phyloP scores from a whole-genome alignment of 306 rosid genomes.

The Vigna unguiculata region DNA sequence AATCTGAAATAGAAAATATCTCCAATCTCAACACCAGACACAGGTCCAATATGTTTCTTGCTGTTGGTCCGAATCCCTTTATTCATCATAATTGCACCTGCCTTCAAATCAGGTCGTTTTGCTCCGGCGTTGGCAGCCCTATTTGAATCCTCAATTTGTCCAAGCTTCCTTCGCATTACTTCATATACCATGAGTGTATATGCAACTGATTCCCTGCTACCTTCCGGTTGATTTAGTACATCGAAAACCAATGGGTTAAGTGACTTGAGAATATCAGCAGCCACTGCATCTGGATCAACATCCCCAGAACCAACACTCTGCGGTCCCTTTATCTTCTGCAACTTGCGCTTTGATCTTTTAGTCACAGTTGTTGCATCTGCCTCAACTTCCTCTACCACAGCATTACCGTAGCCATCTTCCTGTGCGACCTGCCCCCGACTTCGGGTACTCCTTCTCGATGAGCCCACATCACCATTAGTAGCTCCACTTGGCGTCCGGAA shows the following conservation, averaged over 20 bases:
- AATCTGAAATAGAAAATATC: constrained; percentile 90
- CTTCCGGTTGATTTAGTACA: constrained; percentile 60
- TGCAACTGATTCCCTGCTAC: constrained; percentile 56
- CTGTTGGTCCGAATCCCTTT: constrained; percentile 81
- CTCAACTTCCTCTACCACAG: constrained; percentile 45
- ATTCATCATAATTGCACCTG: constrained; percentile 69
- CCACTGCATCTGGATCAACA: constrained; percentile 60
- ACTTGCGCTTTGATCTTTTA: constrained; percentile 49
- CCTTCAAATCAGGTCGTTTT: constrained; percentile 82
- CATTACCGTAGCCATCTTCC: constrained; percentile 56
- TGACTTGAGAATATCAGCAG: constrained; percentile 57
- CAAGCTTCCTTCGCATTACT: constrained; percentile 71
- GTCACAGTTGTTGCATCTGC: constrained; percentile 51
- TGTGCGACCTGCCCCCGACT: constrained; percentile 32
- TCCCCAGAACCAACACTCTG: constrained; percentile 40
- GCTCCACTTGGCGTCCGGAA: constrained; percentile 66
- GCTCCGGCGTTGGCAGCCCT: constrained; percentile 61
- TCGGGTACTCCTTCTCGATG: constrained; percentile 46
- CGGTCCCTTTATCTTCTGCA: constrained; percentile 47
- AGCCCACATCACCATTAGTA: constrained; percentile 53
- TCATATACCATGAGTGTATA: constrained; percentile 64
- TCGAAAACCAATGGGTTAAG: constrained; percentile 56
- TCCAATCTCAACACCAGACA: constrained; percentile 89
- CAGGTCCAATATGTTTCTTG: constrained; percentile 70
- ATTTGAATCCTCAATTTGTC: constrained; percentile 67